Base-by-base conservation (phyloP, 2,329 filamentous ascomycete genomes). In the Cladorrhinum sp. region DNA sequence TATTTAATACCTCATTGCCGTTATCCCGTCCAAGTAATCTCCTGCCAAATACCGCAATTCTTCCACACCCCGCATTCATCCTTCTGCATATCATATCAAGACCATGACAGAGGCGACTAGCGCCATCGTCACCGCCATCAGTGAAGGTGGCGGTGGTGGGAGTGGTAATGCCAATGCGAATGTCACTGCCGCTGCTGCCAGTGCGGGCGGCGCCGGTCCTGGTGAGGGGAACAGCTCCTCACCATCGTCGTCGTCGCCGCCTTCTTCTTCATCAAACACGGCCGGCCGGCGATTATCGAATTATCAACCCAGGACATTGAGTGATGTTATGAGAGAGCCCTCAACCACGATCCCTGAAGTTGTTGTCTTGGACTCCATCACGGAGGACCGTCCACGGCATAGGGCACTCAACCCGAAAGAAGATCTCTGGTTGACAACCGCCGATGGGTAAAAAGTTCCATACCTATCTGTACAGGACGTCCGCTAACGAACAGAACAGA, bases 381-480 rank as follows among this genome's bases (percentile, higher is more conserved):
- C 72, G 20, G 71, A 72, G 21, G 72, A 36, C 33, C 33, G 71
- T 2, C 59, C 69, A 57, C 65, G 68, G 7, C 73, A 71, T 30
- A 73, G 76, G 46, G 57, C 67, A 3, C 68, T 75, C 36, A 73
- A 78, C 65, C 75, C 74, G 7, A 76, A 73, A 60, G 75, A 79
- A 58, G 80, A 82, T 65, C 72, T 82, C 23, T 82, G 79, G 79
- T 67, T 82, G 51, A 77, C 77, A 57, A 80, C 77, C n/a, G 74
- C 73, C 20, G 79, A 82, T 66, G 80, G 78, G 76, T 79, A 69
- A 72, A n/a, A n/a, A n/a, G n/a, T n/a, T n/a, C n/a, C n/a, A n/a
- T n/a, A n/a, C n/a, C 75, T 70, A 18, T 58, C 20, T 36, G 24
- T 16, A 30, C 12, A 36, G 28, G 50, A 20, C 16, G 48, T 33